Evolutionary conservation across 306 rosid genomes (phyloP).

Genomic region (Cicer bijugum): DNA sequence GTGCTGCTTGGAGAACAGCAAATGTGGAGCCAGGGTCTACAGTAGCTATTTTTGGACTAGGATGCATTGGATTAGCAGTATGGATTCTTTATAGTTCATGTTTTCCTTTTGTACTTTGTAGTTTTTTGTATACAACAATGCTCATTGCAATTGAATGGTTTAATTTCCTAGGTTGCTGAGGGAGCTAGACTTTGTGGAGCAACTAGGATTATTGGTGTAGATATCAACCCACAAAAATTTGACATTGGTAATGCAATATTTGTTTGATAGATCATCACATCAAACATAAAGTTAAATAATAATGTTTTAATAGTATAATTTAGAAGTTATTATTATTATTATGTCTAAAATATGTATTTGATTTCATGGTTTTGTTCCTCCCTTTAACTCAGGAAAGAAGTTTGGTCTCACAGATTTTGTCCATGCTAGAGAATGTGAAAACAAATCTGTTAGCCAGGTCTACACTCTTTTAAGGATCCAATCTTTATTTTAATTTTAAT

Average conservation of each 20-base stretch:
- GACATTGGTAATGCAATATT: constrained; percentile 57
- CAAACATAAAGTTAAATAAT: background rate
- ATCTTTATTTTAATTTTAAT: background rate
- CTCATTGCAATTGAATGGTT: constrained; percentile 34
- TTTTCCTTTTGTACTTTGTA: constrained; percentile 8
- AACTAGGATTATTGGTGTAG: constrained; percentile 78
- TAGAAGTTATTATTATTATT: background rate
- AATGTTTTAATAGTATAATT: background rate
- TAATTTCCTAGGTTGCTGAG: constrained; percentile 71
- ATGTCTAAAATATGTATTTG: constrained; percentile 6
- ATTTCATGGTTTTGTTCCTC: background rate
- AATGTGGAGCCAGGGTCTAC: constrained; percentile 77
- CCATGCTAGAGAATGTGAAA: constrained; percentile 50
- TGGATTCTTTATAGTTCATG: constrained; percentile 25
- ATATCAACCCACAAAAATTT: constrained; percentile 68
- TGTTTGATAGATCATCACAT: background rate
- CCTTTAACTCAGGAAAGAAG: constrained; percentile 61
- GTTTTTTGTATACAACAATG: background rate
- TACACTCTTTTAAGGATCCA: background rate
- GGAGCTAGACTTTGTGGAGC: constrained; percentile 93
- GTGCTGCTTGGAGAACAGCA: constrained; percentile 93
- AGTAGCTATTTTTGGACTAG: constrained; percentile 82
- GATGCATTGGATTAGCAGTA: constrained; percentile 89
- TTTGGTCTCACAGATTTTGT: constrained; percentile 81
- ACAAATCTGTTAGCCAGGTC: constrained; percentile 81